phyloP scores from a whole-genome alignment of 495 filamentous ascomycete genomes.

The Aspergillus panamensis region DNA sequence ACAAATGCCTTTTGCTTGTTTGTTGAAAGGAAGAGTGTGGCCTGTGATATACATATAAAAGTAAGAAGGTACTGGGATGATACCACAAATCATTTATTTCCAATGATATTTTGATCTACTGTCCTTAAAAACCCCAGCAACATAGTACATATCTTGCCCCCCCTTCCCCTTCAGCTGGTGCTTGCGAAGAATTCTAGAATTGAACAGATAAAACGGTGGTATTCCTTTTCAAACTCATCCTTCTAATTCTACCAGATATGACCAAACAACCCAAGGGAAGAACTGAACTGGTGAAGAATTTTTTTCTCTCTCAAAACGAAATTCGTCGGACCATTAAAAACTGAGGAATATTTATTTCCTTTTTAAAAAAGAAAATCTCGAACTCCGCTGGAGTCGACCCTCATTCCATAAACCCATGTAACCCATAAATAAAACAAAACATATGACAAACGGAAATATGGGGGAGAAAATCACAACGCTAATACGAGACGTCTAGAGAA shows the following conservation, averaged over 20 bases:
- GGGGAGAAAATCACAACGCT: conserved; percentile 14
- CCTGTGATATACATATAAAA: background rate
- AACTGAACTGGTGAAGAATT: conserved; percentile 12
- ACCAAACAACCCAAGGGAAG: conserved; percentile 4
- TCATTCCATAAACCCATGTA: conserved; percentile 23
- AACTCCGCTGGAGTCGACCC: conserved; percentile 10
- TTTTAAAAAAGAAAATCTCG: conserved; percentile 14
- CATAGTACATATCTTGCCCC: background rate
- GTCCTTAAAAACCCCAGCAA: background rate
- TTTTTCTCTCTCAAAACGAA: conserved; percentile 15
- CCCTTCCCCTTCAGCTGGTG: too few relatives aligned
- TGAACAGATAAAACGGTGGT: conserved; percentile 12
- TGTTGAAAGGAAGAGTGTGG: background rate
- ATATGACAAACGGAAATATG: conserved; percentile 8
- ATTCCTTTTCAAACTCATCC: conserved; percentile 19
- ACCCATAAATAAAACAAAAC: conserved; percentile 19
- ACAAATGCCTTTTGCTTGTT: background rate
- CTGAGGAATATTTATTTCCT: conserved; percentile 13
- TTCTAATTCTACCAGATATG: conserved; percentile 25
- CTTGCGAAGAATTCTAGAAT: background rate
- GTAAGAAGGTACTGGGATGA: background rate
- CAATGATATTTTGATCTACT: background rate
- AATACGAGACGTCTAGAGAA: conserved; percentile 34
- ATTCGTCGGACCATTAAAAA: conserved; percentile 20
- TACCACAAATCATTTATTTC: background rate